These are phyloP conservation scores for Hypoxylon sp. DNA, from an alignment of 2,329 filamentous ascomycete genomes.

Conservation along the genomic window DNA sequence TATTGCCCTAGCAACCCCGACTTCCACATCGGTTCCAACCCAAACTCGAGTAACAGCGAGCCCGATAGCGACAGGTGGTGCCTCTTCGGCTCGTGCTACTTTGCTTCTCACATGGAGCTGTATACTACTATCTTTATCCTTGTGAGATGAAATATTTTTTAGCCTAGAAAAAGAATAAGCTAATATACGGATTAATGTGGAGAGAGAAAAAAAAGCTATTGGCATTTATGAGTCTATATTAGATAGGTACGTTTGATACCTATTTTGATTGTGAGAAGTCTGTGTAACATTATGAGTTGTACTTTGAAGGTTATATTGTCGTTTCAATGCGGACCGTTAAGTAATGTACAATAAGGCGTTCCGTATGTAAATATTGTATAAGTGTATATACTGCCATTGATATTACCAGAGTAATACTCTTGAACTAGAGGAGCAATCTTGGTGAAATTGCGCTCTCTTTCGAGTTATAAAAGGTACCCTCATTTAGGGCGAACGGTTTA, in stretches of 20 bases:
- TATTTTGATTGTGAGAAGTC: not conserved
- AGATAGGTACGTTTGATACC: not conserved
- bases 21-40: not conserved
- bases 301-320: not conserved
- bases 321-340: not conserved
- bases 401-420: not conserved
- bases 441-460: not conserved
- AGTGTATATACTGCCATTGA: conserved; percentile 10
- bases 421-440: not conserved
- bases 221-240: not conserved
- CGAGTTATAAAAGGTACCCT: not conserved
- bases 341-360: conserved; percentile 1
- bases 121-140: conserved; percentile 25
- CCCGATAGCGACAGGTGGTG: conserved; percentile 18
- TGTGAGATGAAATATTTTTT: conserved; percentile 2
- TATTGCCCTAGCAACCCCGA: conserved; percentile 26
- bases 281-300: conserved; percentile 7
- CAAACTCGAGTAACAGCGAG: conserved; percentile 6
- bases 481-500: not conserved
- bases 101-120: conserved; percentile 20
- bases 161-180: not conserved
- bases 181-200: conserved; percentile 1
- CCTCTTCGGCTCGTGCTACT: conserved; percentile 2
- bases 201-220: not conserved
- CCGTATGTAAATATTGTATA: conserved; percentile 19